Evolutionary conservation across 768 basidiomycete species (phyloP), one percentile per base, ranked within the genome.

Genomic region (Leucocoprinus leucothites): DNA sequence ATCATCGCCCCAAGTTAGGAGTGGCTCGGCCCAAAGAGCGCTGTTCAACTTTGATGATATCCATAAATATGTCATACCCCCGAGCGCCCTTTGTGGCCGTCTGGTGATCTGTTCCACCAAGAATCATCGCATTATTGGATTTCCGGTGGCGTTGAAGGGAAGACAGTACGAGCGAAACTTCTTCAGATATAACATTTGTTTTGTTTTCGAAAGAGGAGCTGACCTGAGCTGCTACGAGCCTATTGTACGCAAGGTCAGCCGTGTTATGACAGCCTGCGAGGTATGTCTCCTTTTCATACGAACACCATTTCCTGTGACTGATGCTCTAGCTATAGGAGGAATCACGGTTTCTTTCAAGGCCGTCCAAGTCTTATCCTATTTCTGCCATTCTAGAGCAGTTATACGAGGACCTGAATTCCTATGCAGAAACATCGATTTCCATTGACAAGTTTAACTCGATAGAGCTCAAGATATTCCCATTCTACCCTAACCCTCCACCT

Each of bases 141-240:
- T 95, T 64, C 97, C 97, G 2, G 86, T 92, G 43, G 82, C 88
- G 58, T 74, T 94, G 49, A 76, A 78, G 48, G 89, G 84, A 34
- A 48, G 48, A 35, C 82, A 77, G 60, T 97, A 98, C 65, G 77
- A 83, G 53, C 80, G 96, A 24, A 89, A 94, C 64, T 92, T 89
- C 68, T 95, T 97, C 69, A 80, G 88, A 59, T 98, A 91, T 72
- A 98, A 98, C 67, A 72, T 98, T 24, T 98, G 95, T 69, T 97
- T 98, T 68, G 96, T 98, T 2, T 99, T 99, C 69, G 89, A 94
- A 45, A 84, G 91, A 43, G 81, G 82, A 22, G 93, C 93, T 9
- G 94, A 97, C 68, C 74, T 98, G 51, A 94, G 92, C 64, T 95
- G 94, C 61, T 98, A 95, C 71, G 96, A 98, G 60, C 92, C 94